Conservation (phyloP, 176 grass and related monocot species). For the Dactylis glomerata region DNA sequence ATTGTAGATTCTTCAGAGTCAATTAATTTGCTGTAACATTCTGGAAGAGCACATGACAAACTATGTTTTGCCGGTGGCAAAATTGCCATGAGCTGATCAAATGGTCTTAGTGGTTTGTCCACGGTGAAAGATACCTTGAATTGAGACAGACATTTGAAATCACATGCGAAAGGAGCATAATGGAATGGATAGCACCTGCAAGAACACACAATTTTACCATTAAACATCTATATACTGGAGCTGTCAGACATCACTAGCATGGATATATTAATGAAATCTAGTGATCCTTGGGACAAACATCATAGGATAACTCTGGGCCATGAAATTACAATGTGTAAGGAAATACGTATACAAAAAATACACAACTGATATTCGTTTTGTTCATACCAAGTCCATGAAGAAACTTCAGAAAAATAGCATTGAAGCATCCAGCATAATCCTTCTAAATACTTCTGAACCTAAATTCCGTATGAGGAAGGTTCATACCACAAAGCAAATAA, state of each 20-base stretch:
- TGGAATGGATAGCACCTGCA: conserved; percentile 56
- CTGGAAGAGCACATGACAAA: conserved; percentile 30
- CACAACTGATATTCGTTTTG: not conserved
- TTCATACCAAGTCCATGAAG: conserved; percentile 68
- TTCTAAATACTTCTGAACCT: conserved; percentile 66
- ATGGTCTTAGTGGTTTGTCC: conserved; percentile 47
- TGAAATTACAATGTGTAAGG: not conserved
- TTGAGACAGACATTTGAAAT: conserved; percentile 42
- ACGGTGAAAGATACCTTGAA: conserved; percentile 41
- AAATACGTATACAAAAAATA: not conserved
- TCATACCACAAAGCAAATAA: not conserved
- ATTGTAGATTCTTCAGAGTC: not conserved
- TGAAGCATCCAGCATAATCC: conserved; percentile 58
- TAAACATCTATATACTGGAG: not conserved
- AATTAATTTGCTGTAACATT: conserved; percentile 27
- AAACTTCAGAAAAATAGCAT: conserved; percentile 50
- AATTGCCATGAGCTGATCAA: conserved; percentile 69
- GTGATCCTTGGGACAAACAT: not conserved
- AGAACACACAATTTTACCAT: not conserved
- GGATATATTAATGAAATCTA: not conserved
- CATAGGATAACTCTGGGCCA: not conserved
- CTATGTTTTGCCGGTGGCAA: conserved; percentile 39
- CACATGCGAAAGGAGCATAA: conserved; percentile 48
- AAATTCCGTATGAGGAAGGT: not conserved
- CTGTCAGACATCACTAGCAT: not conserved